Evolutionary conservation across 2,329 filamentous ascomycete species (phyloP).

Genomic region (Neofusicoccum umdonicola): DNA sequence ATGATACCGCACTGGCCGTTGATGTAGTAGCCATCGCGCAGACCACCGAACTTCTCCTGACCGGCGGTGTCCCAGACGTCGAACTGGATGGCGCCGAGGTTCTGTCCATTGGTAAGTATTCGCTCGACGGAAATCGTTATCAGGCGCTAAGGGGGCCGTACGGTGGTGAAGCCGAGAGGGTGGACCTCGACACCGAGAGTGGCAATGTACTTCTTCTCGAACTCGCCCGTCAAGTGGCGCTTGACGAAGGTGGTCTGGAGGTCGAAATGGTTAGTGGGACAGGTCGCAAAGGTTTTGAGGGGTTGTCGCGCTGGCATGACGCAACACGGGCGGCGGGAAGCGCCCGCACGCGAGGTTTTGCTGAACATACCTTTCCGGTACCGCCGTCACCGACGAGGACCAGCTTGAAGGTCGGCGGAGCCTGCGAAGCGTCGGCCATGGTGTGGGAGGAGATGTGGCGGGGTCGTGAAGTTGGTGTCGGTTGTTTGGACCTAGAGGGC

Average conservation of each 20-base stretch:
- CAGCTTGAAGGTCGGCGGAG: slow-evolving; percentile 92
- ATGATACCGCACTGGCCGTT: slow-evolving; percentile 99
- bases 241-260: slow-evolving; percentile 97
- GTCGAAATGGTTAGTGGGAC: slow-evolving; percentile 12
- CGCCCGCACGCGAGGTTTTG: background rate
- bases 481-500: slow-evolving; percentile 16
- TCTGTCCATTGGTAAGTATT: slow-evolving; percentile 47
- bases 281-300: slow-evolving; percentile 14
- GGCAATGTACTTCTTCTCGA: slow-evolving; percentile 99
- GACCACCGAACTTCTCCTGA: slow-evolving; percentile 99
- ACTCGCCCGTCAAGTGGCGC: slow-evolving; percentile 99
- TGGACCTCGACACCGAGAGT: slow-evolving; percentile 99
- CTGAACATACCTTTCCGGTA: slow-evolving; percentile 86
- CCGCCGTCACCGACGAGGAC: slow-evolving; percentile 99
- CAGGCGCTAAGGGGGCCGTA: slow-evolving; percentile 54
- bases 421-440: slow-evolving; percentile 62
- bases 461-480: slow-evolving; percentile 9
- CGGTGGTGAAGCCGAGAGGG: slow-evolving; percentile 95
- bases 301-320: slow-evolving; percentile 6
- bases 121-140: slow-evolving; percentile 16
- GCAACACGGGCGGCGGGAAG: slow-evolving; percentile 1
- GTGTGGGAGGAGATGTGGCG: slow-evolving; percentile 24
- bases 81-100: slow-evolving; percentile 95
- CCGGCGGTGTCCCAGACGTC: slow-evolving; percentile 99
- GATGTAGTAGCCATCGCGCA: slow-evolving; percentile 99